Evolutionary conservation across 169 alveolate species (phyloP).

Genomic region (Plasmodium knowlesi): DNA sequence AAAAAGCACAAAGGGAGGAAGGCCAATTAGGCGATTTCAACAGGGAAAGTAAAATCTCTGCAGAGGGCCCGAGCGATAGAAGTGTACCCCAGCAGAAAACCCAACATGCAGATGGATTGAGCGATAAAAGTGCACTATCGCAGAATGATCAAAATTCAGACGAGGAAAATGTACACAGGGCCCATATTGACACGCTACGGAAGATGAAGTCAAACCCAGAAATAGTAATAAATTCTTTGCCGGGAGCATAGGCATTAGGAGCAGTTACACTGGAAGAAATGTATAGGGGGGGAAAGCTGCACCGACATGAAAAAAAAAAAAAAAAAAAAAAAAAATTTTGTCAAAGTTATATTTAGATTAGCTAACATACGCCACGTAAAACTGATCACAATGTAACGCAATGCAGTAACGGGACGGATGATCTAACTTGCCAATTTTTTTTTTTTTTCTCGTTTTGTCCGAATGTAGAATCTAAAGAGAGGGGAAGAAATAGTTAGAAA

Average conservation of each 20-base stretch:
- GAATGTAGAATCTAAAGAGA: constrained; percentile 24
- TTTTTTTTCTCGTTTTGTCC: background rate
- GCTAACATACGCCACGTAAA: background rate
- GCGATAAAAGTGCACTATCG: background rate
- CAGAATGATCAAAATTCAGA: background rate
- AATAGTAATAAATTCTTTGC: constrained; percentile 18
- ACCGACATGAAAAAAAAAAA: background rate
- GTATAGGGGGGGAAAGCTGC: background rate
- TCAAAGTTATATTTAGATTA: background rate
- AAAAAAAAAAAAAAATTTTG: background rate
- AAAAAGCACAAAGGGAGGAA: background rate
- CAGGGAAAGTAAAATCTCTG: background rate
- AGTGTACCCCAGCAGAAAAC: background rate
- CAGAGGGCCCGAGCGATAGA: background rate
- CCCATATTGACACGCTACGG: constrained; percentile 12
- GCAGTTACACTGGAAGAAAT: background rate
- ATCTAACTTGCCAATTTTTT: background rate
- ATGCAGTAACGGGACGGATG: background rate
- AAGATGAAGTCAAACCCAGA: constrained; percentile 62
- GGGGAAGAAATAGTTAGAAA: constrained; percentile 46
- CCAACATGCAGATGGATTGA: background rate
- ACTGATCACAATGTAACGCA: background rate
- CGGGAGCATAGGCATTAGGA: background rate
- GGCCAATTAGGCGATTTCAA: background rate
- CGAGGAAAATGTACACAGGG: constrained; percentile 7